Conservation (phyloP, 257 asterid genomes). For the Cinchona pubescens region DNA sequence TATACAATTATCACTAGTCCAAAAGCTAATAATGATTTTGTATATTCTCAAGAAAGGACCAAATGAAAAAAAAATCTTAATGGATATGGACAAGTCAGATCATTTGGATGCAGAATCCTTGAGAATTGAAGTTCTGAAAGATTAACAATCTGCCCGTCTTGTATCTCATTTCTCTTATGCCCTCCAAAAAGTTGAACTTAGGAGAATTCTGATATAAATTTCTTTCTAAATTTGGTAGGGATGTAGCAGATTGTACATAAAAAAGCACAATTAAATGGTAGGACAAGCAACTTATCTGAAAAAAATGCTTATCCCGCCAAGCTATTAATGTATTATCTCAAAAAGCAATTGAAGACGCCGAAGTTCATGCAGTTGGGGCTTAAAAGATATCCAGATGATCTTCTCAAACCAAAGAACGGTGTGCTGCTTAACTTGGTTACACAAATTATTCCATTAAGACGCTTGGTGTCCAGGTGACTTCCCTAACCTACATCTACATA, state of each 20-base stretch:
- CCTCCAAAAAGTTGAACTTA: background rate
- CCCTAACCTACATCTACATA: background rate
- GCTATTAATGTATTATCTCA: slow-evolving; percentile 62
- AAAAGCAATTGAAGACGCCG: slow-evolving; percentile 49
- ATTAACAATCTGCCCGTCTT: background rate
- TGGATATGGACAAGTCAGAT: background rate
- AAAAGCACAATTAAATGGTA: slow-evolving; percentile 59
- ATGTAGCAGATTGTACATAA: slow-evolving; percentile 59
- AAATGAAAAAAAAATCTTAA: background rate
- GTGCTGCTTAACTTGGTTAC: slow-evolving; percentile 69
- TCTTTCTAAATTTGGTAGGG: slow-evolving; percentile 35
- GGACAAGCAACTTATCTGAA: slow-evolving; percentile 40
- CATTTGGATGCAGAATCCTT: background rate
- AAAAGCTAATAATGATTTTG: background rate
- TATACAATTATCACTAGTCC: background rate
- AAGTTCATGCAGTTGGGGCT: slow-evolving; percentile 50
- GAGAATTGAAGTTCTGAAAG: background rate
- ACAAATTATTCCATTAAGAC: slow-evolving; percentile 66
- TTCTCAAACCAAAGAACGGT: slow-evolving; percentile 52
- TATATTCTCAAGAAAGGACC: background rate
- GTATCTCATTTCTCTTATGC: background rate
- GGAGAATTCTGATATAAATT: background rate
- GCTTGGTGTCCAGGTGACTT: slow-evolving; percentile 59
- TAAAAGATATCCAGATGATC: slow-evolving; percentile 55
- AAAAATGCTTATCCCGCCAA: slow-evolving; percentile 44